Evolutionary conservation across 768 basidiomycete genomes (phyloP).

Genomic region (Leucosporidium scottii): DNA sequence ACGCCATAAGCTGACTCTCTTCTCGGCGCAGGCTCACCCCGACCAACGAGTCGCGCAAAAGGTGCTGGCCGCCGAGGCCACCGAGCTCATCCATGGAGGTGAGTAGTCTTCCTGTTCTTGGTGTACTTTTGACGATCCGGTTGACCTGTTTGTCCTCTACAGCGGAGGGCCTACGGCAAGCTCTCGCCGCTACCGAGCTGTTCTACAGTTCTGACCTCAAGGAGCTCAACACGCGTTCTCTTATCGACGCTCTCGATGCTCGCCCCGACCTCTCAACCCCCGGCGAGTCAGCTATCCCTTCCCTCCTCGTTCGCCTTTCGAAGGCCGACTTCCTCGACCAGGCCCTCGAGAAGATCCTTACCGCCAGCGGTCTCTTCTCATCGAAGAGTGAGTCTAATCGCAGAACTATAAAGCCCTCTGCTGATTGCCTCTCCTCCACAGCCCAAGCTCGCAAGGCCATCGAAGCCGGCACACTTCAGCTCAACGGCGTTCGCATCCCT

Average conservation of each 20-base stretch:
- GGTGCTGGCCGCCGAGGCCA: slow-evolving; percentile 54
- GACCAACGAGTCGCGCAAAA: slow-evolving; percentile 50
- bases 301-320: slow-evolving; percentile 5
- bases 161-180: slow-evolving; percentile 27
- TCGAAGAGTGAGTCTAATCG: slow-evolving; percentile 26
- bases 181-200: slow-evolving; percentile 25
- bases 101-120: slow-evolving; percentile 29
- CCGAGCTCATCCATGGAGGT: slow-evolving; percentile 57
- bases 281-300: slow-evolving; percentile 9
- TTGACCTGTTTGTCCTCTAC: not conserved
- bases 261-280: not conserved
- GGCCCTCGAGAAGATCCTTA: slow-evolving; percentile 15
- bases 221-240: not conserved
- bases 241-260: slow-evolving; percentile 23
- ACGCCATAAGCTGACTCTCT: not conserved
- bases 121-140: not conserved
- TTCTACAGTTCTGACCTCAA: slow-evolving; percentile 18
- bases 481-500: slow-evolving; percentile 17
- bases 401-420: not conserved
- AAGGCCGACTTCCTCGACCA: slow-evolving; percentile 3
- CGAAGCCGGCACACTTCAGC: slow-evolving; percentile 17
- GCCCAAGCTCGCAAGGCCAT: slow-evolving; percentile 30
- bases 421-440: not conserved
- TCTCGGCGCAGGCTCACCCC: slow-evolving; percentile 36
- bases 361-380: slow-evolving; percentile 20